Percentiles rank a stretch among this genome's conserved stretches.
phyloP scores from a whole-genome alignment of 2,329 filamentous ascomycete species.

The Neoarthrinium moseri region DNA sequence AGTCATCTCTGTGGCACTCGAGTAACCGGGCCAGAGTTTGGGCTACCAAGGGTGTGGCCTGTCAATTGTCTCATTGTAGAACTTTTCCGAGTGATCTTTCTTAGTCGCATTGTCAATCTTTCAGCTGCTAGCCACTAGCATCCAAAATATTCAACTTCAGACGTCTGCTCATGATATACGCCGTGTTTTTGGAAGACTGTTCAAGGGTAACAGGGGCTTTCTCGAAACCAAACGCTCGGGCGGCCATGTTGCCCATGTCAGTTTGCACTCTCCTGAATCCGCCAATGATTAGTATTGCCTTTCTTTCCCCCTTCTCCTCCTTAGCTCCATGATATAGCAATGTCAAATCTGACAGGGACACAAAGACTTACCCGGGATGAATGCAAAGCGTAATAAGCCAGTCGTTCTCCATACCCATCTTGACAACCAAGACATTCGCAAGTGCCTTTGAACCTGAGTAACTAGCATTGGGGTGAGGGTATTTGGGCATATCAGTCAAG shows the following conservation, averaged over 20 bases:
- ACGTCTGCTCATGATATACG: neutral
- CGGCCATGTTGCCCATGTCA: neutral
- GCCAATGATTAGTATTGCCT: neutral
- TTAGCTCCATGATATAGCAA: no score
- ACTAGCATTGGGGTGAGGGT: conserved; percentile 2
- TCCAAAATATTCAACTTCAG: neutral
- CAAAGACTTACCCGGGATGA: neutral
- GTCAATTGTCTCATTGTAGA: neutral
- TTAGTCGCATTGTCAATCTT: neutral
- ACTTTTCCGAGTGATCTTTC: neutral
- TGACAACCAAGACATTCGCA: conserved; percentile 1
- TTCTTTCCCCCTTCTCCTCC: no score
- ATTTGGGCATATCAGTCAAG: conserved; percentile 2
- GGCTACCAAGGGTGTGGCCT: neutral
- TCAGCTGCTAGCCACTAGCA: neutral
- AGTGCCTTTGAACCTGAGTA: neutral
- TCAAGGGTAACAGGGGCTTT: neutral
- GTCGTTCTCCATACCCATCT: conserved; percentile 6
- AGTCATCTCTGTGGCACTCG: no score
- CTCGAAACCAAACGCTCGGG: neutral
- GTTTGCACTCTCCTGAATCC: neutral
- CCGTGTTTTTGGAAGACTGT: neutral
- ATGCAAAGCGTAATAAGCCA: conserved; percentile 1
- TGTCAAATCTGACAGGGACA: neutral
- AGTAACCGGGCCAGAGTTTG: no score